Conservation (phyloP, 805 yeast species). For the Metschnikowia reukaufii region DNA sequence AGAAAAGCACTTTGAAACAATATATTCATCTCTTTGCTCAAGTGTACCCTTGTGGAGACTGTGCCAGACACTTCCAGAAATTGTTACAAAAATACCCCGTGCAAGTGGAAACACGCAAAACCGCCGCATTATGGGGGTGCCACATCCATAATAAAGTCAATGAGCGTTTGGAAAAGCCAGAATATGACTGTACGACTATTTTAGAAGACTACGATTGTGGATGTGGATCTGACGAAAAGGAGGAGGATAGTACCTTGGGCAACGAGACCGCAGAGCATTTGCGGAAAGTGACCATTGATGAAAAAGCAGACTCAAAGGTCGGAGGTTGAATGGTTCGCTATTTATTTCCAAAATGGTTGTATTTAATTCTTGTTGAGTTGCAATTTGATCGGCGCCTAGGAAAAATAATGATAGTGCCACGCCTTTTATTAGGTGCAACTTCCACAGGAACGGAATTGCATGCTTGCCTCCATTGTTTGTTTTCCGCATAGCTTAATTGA, state of each 20-base stretch:
- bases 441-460: too few relatives aligned
- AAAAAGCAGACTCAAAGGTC: constrained; percentile 46
- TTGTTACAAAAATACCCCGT: constrained; percentile 77
- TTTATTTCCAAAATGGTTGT: neutral
- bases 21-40: constrained; percentile 79
- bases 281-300: constrained; percentile 44
- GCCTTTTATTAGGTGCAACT: neutral
- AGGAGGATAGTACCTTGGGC: constrained; percentile 42
- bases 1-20: constrained; percentile 58
- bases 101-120: constrained; percentile 69
- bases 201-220: constrained; percentile 96
- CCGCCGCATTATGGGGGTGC: constrained; percentile 97
- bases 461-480: neutral
- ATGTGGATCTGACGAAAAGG: constrained; percentile 75
- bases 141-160: constrained; percentile 40
- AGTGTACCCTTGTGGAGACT: constrained; percentile 96
- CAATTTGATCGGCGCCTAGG: neutral
- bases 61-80: constrained; percentile 85
- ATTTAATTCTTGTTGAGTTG: neutral
- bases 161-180: constrained; percentile 31
- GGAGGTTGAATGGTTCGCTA: constrained; percentile 28
- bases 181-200: constrained; percentile 82
- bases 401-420: neutral
- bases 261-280: constrained; percentile 38
- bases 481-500: neutral